Conservation (phyloP, 2,329 filamentous ascomycete species). For the Leptographium wingfieldii region DNA sequence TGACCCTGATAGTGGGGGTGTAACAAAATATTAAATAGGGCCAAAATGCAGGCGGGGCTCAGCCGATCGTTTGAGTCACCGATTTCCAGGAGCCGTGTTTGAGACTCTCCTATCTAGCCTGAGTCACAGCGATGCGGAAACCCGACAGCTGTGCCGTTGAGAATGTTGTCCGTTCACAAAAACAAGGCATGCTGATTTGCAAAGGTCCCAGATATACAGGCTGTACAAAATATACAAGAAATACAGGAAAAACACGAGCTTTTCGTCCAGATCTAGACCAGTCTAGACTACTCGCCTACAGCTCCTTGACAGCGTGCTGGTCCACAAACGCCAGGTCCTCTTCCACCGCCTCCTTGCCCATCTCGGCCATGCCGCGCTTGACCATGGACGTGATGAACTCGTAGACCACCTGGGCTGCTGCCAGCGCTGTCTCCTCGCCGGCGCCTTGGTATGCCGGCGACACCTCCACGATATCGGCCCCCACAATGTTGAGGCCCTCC, state of each 20-base stretch:
- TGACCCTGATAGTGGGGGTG: background rate
- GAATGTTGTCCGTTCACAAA: background rate
- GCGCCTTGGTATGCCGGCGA: conserved; percentile 71
- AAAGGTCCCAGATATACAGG: too few relatives aligned
- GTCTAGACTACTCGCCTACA: background rate
- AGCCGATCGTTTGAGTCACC: conserved; percentile 10
- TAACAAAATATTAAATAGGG: conserved; percentile 1
- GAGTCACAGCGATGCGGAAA: conserved; percentile 2
- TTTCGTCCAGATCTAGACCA: background rate
- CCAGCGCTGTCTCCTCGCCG: conserved; percentile 70
- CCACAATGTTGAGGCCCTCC: conserved; percentile 73
- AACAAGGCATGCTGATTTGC: too few relatives aligned
- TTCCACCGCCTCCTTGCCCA: conserved; percentile 20
- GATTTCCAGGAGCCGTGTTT: conserved; percentile 7
- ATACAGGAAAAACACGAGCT: background rate
- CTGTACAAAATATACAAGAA: background rate
- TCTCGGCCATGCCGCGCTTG: conserved; percentile 23
- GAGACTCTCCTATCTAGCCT: conserved; percentile 2
- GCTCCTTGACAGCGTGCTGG: conserved; percentile 13
- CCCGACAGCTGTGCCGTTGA: background rate
- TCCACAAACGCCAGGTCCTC: conserved; percentile 14
- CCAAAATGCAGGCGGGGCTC: conserved; percentile 9
- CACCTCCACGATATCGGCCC: conserved; percentile 84
- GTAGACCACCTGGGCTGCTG: conserved; percentile 72
- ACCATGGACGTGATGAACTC: conserved; percentile 73